Conservation (phyloP, 352 stramenopile species). For the Pythium apleroticum region DNA sequence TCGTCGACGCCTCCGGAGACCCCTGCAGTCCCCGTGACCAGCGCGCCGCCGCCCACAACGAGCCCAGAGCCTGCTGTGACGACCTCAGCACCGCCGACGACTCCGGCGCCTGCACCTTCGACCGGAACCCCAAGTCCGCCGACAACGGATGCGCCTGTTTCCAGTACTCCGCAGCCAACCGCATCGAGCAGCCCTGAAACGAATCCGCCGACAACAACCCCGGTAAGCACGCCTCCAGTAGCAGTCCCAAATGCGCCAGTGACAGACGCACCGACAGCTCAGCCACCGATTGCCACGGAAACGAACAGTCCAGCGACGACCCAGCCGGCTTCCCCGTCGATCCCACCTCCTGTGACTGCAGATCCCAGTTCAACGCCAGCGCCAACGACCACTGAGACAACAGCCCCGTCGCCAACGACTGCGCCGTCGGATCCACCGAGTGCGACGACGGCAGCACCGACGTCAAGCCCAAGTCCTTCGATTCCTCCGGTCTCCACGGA, state of each 20-base stretch:
- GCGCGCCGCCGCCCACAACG: too few species aligned
- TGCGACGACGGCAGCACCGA: background rate
- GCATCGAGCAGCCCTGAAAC: background rate
- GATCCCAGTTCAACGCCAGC: background rate
- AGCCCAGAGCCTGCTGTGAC: background rate
- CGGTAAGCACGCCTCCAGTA: background rate
- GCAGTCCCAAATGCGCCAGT: background rate
- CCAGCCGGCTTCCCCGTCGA: too few species aligned
- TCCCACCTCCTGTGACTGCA: too few species aligned
- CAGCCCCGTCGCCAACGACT: background rate
- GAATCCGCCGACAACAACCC: background rate
- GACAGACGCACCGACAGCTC: background rate
- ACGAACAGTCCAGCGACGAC: background rate
- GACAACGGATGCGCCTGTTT: constrained; percentile 6
- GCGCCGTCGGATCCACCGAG: background rate
- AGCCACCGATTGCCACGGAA: background rate
- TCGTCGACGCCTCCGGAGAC: constrained; percentile 3
- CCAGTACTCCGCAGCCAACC: background rate
- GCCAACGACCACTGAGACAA: background rate
- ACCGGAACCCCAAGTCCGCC: background rate
- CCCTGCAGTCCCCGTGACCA: background rate
- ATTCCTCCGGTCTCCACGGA: background rate
- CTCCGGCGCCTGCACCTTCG: background rate
- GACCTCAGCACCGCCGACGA: background rate
- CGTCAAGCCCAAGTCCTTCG: background rate